Percentiles rank a stretch among this genome's conserved stretches.
phyloP scores from a whole-genome alignment of 306 rosid genomes.

The Mimosa bimucronata region DNA sequence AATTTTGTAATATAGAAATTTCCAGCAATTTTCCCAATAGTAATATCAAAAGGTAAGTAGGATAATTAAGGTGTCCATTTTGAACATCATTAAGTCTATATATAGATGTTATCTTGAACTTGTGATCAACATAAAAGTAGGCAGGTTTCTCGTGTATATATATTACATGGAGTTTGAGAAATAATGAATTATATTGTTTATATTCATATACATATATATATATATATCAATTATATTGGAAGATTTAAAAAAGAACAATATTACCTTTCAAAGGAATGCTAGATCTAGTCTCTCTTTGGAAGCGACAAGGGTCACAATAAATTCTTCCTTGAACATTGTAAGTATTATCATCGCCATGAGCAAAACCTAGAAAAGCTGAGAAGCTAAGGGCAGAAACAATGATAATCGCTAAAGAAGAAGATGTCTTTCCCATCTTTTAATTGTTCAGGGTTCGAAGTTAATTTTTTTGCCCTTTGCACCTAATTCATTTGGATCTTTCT shows the following conservation, averaged over 20 bases:
- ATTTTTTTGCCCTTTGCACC: not conserved
- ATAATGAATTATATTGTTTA: too few species aligned
- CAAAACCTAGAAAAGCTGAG: not conserved
- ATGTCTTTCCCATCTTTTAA: not conserved
- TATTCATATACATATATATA: too few species aligned
- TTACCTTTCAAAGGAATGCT: not conserved
- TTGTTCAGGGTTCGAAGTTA: not conserved
- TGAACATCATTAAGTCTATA: too few species aligned
- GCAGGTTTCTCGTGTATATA: too few species aligned
- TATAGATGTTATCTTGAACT: too few species aligned
- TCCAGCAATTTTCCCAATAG: too few species aligned
- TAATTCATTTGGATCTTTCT: not conserved
- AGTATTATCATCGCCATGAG: not conserved
- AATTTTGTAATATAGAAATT: too few species aligned
- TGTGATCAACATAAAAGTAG: too few species aligned
- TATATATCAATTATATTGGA: too few species aligned
- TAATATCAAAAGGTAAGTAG: too few species aligned
- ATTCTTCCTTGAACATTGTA: not conserved
- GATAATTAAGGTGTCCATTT: too few species aligned
- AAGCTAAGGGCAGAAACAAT: not conserved
- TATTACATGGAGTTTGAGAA: too few species aligned
- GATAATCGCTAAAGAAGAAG: not conserved
- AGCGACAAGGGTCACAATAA: slow-evolving; percentile 2
- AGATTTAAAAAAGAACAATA: not conserved
- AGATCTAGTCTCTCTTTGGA: slow-evolving; percentile 5